Base-by-base conservation (phyloP, 2,329 filamentous ascomycete genomes). In the Fusarium ramigenum region DNA sequence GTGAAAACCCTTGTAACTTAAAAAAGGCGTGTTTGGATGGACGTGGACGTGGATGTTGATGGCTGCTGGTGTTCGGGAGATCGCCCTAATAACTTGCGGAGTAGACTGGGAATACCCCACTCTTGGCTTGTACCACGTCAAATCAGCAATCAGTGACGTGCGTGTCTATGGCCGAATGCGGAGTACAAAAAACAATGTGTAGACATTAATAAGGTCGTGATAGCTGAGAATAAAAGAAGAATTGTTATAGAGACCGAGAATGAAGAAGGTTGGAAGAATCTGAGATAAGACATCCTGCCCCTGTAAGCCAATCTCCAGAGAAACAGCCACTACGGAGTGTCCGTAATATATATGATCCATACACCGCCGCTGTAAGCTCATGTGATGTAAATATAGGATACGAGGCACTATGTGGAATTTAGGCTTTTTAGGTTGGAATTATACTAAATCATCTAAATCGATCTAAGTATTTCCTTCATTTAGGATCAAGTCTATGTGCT, bases 121-220 rank as follows among this genome's bases (percentile, higher is more conserved):
- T 66, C 62, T 71, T 63, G 54, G 49, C 43, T 44, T 63, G 47
- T 59, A 63, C 44, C 34, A 68, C 66, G 66, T 70, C 74, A 77
- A 76, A 75, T 75, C 63, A 77, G 57, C 50, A 49, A 16, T 36
- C 23, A 58, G 67, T 67, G 65, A 64, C 73, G 73, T 71, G 75
- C 66, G 58, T 46, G 47, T 34, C 23, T 12, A 63, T 47, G 65
- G 52, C 71, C 59, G 63, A 64, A 63, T 39, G 54, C 37, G 69
- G 61, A 70, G 60, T 49, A 59, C 34, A 39, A 19, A 36, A 36
- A 46, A 16, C 6, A 28, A 61, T 25, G 5, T 8, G 5, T 28
- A 19, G 6, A 15, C 25, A 12, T 28, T 16, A 3, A 39, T 34
- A 0, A 19, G 2, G 23, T 14, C 4, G 14, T 39, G 21, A 5